A percentile compares a stretch with the other conserved stretches of the same genome.
phyloP scores from a whole-genome alignment of 2,329 filamentous ascomycete species.

The Ascochyta clinopodiicola region DNA sequence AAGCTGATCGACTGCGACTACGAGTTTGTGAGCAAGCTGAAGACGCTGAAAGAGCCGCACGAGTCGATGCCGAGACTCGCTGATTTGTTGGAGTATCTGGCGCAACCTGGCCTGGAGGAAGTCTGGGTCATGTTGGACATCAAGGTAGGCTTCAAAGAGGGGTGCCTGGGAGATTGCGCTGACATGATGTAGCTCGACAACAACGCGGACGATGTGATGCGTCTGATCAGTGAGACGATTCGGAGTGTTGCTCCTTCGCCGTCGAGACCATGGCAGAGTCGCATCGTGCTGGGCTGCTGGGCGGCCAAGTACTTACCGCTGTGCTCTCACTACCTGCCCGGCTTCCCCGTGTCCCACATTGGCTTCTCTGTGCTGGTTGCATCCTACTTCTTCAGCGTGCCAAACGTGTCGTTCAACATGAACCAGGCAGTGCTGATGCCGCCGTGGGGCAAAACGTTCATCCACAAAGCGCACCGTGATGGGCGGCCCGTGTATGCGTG shows the following conservation, averaged over 20 bases:
- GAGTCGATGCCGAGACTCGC: slow-evolving; percentile 74
- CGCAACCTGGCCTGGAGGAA: slow-evolving; percentile 66
- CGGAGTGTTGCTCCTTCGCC: slow-evolving; percentile 54
- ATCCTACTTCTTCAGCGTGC: slow-evolving; percentile 70
- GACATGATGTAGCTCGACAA: slow-evolving; percentile 66
- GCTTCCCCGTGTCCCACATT: slow-evolving; percentile 71
- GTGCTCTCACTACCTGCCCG: slow-evolving; percentile 66
- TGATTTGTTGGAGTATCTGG: slow-evolving; percentile 77
- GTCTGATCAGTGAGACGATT: slow-evolving; percentile 70
- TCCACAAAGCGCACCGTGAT: slow-evolving; percentile 63
- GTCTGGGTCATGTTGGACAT: slow-evolving; percentile 89
- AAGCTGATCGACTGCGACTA: slow-evolving; percentile 79
- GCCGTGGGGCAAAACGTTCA: slow-evolving; percentile 70
- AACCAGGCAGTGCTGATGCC: slow-evolving; percentile 72
- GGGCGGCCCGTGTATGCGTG: slow-evolving; percentile 74
- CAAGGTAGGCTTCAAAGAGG: slow-evolving; percentile 66
- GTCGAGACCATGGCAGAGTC: slow-evolving; percentile 68
- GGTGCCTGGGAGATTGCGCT: slow-evolving; percentile 2
- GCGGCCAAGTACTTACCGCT: slow-evolving; percentile 74
- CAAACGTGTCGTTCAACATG: slow-evolving; percentile 80
- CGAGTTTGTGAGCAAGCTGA: slow-evolving; percentile 71
- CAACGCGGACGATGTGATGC: slow-evolving; percentile 72
- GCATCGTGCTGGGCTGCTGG: slow-evolving; percentile 85
- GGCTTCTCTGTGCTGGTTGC: slow-evolving; percentile 72
- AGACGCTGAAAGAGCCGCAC: slow-evolving; percentile 71